Percentiles rank a stretch among this genome's conserved stretches.
Evolutionary conservation across 495 filamentous ascomycete species (phyloP).

Genomic region (Saxophila tyrrhenica): DNA sequence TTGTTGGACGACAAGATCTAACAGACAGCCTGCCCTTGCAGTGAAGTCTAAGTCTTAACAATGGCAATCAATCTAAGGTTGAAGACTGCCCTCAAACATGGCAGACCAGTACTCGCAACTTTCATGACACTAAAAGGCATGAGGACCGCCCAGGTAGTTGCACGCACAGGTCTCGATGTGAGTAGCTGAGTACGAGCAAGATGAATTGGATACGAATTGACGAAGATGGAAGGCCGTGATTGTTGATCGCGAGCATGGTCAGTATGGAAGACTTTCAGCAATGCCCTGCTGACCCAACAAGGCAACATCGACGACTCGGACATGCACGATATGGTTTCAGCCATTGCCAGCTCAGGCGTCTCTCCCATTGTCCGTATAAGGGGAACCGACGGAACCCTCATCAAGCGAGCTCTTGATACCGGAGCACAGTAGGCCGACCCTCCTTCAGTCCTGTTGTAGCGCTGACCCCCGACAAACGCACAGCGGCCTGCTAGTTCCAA

Average conservation of each 20-base stretch:
- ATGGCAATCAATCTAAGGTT: background rate
- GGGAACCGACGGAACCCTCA: background rate
- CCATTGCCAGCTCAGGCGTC: background rate
- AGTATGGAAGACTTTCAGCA: background rate
- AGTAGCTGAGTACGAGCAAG: background rate
- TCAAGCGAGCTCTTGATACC: background rate
- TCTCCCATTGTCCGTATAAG: background rate
- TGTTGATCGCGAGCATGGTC: background rate
- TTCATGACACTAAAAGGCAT: background rate
- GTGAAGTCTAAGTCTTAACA: too few species aligned
- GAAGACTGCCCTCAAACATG: background rate
- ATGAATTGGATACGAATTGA: background rate
- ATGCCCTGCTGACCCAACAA: too few species aligned
- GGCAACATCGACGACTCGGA: background rate
- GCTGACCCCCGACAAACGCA: background rate
- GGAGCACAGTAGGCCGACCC: background rate
- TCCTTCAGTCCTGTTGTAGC: background rate
- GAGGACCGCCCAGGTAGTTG: background rate
- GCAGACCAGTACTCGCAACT: background rate
- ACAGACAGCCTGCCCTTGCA: too few species aligned
- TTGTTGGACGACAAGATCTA: too few species aligned
- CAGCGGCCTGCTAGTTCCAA: background rate
- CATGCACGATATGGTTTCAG: background rate
- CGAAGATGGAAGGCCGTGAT: background rate
- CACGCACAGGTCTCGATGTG: background rate